phyloP scores from a whole-genome alignment of 495 filamentous ascomycete genomes.

The Parathielavia hyrcaniae region DNA sequence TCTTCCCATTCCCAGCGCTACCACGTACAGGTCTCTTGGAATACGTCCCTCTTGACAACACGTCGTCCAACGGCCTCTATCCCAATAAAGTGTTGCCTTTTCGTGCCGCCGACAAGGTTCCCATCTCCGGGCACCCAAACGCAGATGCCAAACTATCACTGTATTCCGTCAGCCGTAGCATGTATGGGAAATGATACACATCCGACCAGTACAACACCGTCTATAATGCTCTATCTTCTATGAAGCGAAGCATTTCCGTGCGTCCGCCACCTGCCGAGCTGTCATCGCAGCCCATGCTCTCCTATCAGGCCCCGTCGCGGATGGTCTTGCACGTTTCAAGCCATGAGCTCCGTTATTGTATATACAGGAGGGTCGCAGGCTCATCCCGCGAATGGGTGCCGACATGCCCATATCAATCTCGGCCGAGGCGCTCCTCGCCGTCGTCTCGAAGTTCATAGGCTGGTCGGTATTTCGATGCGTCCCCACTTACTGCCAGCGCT shows the following conservation, averaged over 20 bases:
- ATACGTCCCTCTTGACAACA: no score
- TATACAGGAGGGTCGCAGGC: neutral
- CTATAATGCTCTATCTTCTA: constrained; percentile 19
- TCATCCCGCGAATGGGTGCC: neutral
- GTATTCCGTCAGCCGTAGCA: no score
- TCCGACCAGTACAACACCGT: neutral
- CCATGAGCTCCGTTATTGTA: neutral
- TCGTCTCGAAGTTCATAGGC: constrained; percentile 85
- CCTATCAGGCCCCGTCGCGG: no score
- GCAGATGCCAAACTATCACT: no score
- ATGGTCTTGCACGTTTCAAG: no score
- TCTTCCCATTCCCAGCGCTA: no score
- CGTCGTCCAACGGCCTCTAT: no score
- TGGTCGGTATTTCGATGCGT: constrained; percentile 55
- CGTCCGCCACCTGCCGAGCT: neutral
- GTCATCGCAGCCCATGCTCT: neutral
- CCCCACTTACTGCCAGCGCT: constrained; percentile 47
- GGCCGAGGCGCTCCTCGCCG: constrained; percentile 75
- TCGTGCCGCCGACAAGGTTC: no score
- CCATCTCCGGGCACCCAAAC: no score
- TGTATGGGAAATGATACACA: neutral
- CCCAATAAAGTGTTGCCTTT: no score
- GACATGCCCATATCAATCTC: constrained; percentile 44
- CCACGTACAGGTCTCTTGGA: no score
- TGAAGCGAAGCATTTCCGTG: neutral